Evolutionary conservation across 148 eudicot species (phyloP).

Genomic region (Arctostaphylos glauca): DNA sequence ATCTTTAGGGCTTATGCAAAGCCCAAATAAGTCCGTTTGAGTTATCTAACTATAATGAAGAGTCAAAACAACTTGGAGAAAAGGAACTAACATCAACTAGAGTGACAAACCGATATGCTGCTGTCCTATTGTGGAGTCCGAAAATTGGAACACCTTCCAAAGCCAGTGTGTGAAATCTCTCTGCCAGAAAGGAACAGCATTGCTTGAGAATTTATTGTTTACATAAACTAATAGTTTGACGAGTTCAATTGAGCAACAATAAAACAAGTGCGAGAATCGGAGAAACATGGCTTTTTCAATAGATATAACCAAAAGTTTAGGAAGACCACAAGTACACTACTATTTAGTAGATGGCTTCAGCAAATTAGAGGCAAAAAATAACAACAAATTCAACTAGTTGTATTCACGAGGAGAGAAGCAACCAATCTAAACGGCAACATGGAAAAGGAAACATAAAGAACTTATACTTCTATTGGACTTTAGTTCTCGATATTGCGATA

Average conservation of each 20-base stretch:
- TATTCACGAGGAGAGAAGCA: neutral
- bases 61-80: slow-evolving; percentile 17
- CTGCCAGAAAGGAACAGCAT: slow-evolving; percentile 33
- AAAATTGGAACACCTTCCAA: slow-evolving; percentile 84
- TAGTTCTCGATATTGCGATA: neutral
- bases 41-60: neutral
- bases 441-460: neutral
- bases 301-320: neutral
- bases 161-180: slow-evolving; percentile 79
- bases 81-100: slow-evolving; percentile 75
- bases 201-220: neutral
- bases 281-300: neutral
- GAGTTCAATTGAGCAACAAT: neutral
- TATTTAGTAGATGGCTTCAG: neutral
- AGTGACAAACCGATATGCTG: slow-evolving; percentile 95
- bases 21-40: neutral
- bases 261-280: neutral
- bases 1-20: neutral
- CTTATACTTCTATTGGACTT: neutral
- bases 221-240: neutral
- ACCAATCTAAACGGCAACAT: neutral
- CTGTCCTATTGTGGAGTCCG: slow-evolving; percentile 75
- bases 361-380: neutral
- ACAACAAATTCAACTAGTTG: neutral
- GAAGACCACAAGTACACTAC: neutral